A percentile compares a stretch with the other conserved stretches of the same genome.
phyloP scores from a whole-genome alignment of 2,329 filamentous ascomycete species.

The Neonectria magnoliae region DNA sequence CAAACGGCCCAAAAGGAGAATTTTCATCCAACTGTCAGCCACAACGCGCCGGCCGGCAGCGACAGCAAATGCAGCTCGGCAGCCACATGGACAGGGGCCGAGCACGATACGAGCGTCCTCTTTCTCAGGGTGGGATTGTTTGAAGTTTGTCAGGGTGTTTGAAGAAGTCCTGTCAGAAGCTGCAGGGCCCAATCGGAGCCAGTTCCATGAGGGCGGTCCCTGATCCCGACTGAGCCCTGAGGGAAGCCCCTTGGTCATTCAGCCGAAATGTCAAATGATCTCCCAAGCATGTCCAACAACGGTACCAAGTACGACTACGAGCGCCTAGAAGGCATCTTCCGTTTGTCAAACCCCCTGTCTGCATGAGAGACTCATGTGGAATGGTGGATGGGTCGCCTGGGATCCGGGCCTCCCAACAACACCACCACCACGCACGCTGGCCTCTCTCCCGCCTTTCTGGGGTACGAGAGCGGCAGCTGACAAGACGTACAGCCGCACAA shows the following conservation, averaged over 20 bases:
- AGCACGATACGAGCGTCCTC: constrained; percentile 22
- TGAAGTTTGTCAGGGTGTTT: constrained; percentile 24
- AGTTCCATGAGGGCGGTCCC: constrained; percentile 41
- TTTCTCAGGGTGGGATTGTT: constrained; percentile 4
- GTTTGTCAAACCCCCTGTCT: constrained; percentile 9
- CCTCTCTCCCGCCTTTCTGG: background rate
- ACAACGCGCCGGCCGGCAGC: constrained; percentile 5
- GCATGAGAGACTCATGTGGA: constrained; percentile 1
- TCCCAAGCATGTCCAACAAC: constrained; percentile 7
- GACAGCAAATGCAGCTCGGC: constrained; percentile 10
- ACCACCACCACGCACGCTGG: background rate
- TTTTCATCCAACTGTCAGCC: constrained; percentile 21
- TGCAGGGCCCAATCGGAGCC: constrained; percentile 38
- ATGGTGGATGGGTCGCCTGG: background rate
- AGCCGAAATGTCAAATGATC: constrained; percentile 23
- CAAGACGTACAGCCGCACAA: constrained; percentile 11
- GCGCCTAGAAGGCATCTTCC: constrained; percentile 8
- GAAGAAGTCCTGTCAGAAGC: constrained; percentile 21
- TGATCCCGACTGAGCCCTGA: constrained; percentile 29
- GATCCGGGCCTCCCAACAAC: background rate
- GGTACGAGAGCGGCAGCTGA: constrained; percentile 12
- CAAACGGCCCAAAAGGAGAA: constrained; percentile 15
- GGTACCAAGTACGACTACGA: background rate
- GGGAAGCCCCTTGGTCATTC: constrained; percentile 21
- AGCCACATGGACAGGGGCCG: constrained; percentile 12